phyloP scores from a whole-genome alignment of 2,329 filamentous ascomycete species.

The Ustulina deusta region DNA sequence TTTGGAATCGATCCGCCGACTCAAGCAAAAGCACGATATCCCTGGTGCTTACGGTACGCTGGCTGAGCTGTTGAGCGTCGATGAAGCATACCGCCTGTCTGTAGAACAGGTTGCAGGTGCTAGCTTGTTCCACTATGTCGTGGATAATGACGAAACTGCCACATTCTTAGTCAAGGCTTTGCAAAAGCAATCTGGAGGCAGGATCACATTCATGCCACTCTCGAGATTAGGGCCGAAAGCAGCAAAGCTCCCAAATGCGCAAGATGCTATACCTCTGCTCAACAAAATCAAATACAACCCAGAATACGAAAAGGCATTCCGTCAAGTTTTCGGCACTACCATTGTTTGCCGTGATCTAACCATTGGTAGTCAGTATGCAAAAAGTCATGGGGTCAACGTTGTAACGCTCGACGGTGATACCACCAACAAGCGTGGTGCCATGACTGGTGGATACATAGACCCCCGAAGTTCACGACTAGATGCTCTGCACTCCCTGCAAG shows the following conservation, averaged over 20 bases:
- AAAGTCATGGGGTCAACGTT: conserved; percentile 90
- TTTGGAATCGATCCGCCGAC: conserved; percentile 84
- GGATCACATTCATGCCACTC: conserved; percentile 94
- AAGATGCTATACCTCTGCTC: conserved; percentile 87
- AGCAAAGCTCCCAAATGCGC: conserved; percentile 83
- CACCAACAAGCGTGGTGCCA: conserved; percentile 92
- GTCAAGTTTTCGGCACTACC: conserved; percentile 94
- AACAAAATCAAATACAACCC: conserved; percentile 85
- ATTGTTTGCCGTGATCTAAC: conserved; percentile 92
- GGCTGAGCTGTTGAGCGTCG: conserved; percentile 90
- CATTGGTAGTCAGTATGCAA: conserved; percentile 89
- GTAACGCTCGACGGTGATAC: conserved; percentile 96
- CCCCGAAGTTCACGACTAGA: conserved; percentile 87
- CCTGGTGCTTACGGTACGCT: conserved; percentile 92
- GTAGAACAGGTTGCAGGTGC: conserved; percentile 93
- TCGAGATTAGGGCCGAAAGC: conserved; percentile 80
- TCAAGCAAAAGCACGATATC: conserved; percentile 83
- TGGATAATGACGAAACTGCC: conserved; percentile 90
- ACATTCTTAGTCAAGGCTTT: conserved; percentile 83
- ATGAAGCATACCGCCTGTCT: conserved; percentile 85
- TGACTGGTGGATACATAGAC: conserved; percentile 96
- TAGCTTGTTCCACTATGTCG: conserved; percentile 95
- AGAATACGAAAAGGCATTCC: conserved; percentile 85
- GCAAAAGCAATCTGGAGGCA: conserved; percentile 81
- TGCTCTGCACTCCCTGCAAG: conserved; percentile 79